These are phyloP conservation scores for Raddia guianensis DNA, from an alignment of 176 grass and related monocot species.

Conservation along the genomic window DNA sequence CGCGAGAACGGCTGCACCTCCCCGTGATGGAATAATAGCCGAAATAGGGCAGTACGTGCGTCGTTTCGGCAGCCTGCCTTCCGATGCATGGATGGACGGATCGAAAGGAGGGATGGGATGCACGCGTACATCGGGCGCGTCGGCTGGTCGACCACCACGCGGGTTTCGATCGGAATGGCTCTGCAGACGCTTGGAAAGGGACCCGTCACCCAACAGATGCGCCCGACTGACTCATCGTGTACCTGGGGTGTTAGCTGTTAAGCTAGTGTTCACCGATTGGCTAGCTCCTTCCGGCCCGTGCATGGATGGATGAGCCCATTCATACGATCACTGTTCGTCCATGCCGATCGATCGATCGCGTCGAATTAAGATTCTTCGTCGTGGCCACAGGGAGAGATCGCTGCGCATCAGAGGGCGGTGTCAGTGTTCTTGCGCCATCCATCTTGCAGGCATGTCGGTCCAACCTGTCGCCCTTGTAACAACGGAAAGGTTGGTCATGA, in stretches of 20 bases:
- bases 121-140: background rate
- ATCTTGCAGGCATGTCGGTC: background rate
- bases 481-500: no score
- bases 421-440: background rate
- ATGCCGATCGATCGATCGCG: background rate
- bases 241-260: background rate
- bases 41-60: no score
- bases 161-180: background rate
- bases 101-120: background rate
- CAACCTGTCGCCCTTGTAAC: background rate
- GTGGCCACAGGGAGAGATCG: no score
- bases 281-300: no score
- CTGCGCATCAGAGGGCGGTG: background rate
- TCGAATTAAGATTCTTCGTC: background rate
- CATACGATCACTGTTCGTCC: constrained; percentile 2
- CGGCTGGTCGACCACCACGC: background rate
- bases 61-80: background rate
- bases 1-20: background rate
- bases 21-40: constrained; percentile 20
- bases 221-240: background rate
- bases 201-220: constrained; percentile 16
- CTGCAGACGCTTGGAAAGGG: constrained; percentile 12
- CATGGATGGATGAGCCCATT: background rate
- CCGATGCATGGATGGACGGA: background rate
- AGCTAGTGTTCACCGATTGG: no score